Evolutionary conservation across 2,329 filamentous ascomycete genomes (phyloP), one percentile per base, ranked within the genome.

Genomic region (Ophioceras dolichostomum): DNA sequence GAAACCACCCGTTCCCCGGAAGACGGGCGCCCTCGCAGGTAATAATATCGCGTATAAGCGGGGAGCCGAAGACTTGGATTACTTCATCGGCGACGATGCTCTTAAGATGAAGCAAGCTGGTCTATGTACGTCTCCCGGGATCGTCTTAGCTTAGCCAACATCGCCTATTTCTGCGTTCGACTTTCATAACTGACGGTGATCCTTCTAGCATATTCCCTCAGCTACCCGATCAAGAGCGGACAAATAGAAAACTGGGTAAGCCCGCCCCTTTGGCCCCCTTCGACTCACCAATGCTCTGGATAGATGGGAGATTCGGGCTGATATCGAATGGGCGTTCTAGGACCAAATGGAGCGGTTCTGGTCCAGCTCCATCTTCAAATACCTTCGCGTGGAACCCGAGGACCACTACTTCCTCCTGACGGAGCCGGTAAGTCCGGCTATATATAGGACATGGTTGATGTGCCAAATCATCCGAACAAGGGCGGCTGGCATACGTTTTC

Each of bases 281-380:
- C n/a, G n/a, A n/a, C n/a, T n/a, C n/a, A n/a, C n/a, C n/a, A n/a
- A n/a, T n/a, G n/a, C n/a, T n/a, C n/a, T n/a, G n/a, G n/a, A n/a
- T n/a, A n/a, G n/a, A n/a, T n/a, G n/a, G n/a, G n/a, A n/a, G n/a
- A n/a, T n/a, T n/a, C n/a, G n/a, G n/a, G n/a, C n/a, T n/a, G n/a
- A n/a, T n/a, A n/a, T n/a, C n/a, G n/a, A n/a, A n/a, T n/a, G n/a
- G n/a, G n/a, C n/a, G n/a, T n/a, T n/a, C n/a, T 48, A 91, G 84
- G 91, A 98, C 63, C 85, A 95, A 54, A 98, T 98, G 91, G 91
- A 98, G 62, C 81, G 91, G 45, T 98, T 96, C 67, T 98, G 91
- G 91, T 96, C 93, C 48, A 96, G 96, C 67, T 98, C 91, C 45
- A 98, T 98, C 65, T 98, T 98, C 76, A 98, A 98, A 61, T 98